Evolutionary conservation across 495 filamentous ascomycete genomes (phyloP), one percentile per base, ranked within the genome.

Genomic region (Penicillium cinerascens): DNA sequence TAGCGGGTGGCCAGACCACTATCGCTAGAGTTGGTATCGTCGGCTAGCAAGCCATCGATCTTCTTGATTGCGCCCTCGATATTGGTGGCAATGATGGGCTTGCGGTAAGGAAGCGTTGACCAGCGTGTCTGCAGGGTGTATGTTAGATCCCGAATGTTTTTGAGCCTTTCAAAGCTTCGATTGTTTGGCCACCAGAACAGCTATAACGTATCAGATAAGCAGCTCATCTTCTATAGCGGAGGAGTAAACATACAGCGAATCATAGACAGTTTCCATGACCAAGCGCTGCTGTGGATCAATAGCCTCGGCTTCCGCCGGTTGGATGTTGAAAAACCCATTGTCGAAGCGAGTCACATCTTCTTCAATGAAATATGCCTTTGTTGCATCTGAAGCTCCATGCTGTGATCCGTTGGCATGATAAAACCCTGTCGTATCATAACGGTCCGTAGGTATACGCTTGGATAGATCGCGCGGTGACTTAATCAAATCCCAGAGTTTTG

Each of bases 241-340:
- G 25, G 25, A 26, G 25, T 7, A 26, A 26, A 26, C 25, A 3
- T 7, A 7, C 25, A 26, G 25, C 3, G 25, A 26, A 7, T 60
- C 58, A 17, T 60, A 60, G 2, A 52, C 53, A 13, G 49, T 46
- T 11, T 60, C 53, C 8, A 60, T 25, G 1, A 60, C 18, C 13
- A 60, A n/a, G 3, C 49, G 38, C 27, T 53, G 51, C 37, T 53
- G 51, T 4, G 51, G 51, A 11, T 54, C 51, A 15, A 54, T 48
- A 2, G 44, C 17, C 1, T 54, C 39, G 1, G 44, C 44, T n/a
- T 48, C 51, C n/a, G 16, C 21, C 0, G 44, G 20, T 0, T 9
- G 26, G 3, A 54, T 54, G 10, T 23, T 25, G 29, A 54, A 54
- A 10, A 54, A 54, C 2, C 3, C 9, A 1, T 21, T 20, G 6